Evolutionary conservation across 1,139 yeast species (phyloP), one percentile per base, ranked within the genome.

Genomic region (Kodamaea alishanica): DNA sequence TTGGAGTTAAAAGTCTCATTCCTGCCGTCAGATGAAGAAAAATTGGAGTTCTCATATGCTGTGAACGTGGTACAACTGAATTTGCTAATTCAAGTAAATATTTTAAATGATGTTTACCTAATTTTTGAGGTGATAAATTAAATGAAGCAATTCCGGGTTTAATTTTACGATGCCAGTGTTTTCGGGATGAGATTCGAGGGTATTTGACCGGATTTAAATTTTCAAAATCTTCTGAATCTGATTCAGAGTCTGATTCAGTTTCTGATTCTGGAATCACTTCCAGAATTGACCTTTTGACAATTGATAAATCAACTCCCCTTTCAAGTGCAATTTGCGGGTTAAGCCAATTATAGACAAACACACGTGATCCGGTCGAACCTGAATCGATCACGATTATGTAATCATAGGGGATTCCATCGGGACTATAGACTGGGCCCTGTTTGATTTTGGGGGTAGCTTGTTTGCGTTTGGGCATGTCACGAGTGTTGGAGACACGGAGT

Each of bases 1-100:
- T 62, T 0, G 80, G 82, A 6, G 75, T 70, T 35, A 85, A 61
- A n/a, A 80, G 58, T 33, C 95, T 65, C 82, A 85, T 77, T 0
- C 94, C 94, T 0, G 89, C 95, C 0, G 95, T 85, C 0, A 92
- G 85, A 56, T 83, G 88, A 25, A 86, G 60, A 50, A 82, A 85
- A 1, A 86, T 70, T 0, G 95, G 95, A 0, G 95, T 86, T 33
- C 90, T 60, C n/a, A 60, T 55, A 44, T 80, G 84, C 54, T 84
- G 87, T 8, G 79, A 74, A 33, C 64, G 60, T 5, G 96, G 96
- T 1, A 87, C 79, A 3, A 81, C 68, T 6, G 70, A 56, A 44
- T 73, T 63, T 3, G 89, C 85, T 35, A 75, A 65, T 6, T 71
- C 59, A 27, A 87, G 61, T 10, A 87, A 63, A 32, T 70, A 65